phyloP scores from a whole-genome alignment of 2,329 filamentous ascomycete genomes.

The Plectosphaerella plurivora region DNA sequence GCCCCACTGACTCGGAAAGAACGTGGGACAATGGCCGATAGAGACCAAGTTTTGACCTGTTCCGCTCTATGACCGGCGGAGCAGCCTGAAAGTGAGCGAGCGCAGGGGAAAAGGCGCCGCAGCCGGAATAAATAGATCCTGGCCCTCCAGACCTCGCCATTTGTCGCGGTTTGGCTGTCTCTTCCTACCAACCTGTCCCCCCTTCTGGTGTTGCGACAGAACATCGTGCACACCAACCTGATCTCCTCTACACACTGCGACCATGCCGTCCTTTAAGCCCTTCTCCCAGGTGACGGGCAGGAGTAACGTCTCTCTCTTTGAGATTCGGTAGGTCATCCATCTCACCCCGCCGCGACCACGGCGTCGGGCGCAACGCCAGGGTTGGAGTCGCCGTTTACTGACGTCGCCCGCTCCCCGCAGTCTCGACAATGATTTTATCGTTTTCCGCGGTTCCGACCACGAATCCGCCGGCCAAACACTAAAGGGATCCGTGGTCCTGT shows the following conservation, averaged over 20 bases:
- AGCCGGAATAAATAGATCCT: conserved; percentile 1
- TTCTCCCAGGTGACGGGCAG: conserved; percentile 48
- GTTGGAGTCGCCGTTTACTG: not conserved
- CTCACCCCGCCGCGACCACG: not conserved
- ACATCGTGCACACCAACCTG: conserved; percentile 1
- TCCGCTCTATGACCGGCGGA: not conserved
- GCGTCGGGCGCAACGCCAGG: not conserved
- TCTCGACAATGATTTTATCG: conserved; percentile 73
- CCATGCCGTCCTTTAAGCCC: conserved; percentile 54
- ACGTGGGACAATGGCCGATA: not conserved
- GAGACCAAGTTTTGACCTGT: not conserved
- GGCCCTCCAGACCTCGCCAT: not conserved
- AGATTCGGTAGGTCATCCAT: conserved; percentile 45
- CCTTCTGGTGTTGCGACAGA: not conserved
- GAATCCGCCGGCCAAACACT: conserved; percentile 73
- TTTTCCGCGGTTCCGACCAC: conserved; percentile 70
- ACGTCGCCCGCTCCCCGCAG: conserved; percentile 33
- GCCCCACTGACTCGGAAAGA: not conserved
- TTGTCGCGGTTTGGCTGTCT: conserved; percentile 1
- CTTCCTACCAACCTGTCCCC: not conserved
- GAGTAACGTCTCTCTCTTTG: conserved; percentile 49
- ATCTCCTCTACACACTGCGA: conserved; percentile 9
- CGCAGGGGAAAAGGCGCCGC: not conserved
- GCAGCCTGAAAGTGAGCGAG: not conserved
- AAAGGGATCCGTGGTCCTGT: conserved; percentile 70